Base-by-base conservation (phyloP, 768 basidiomycete species). In the Kwoniella heveanensis region DNA sequence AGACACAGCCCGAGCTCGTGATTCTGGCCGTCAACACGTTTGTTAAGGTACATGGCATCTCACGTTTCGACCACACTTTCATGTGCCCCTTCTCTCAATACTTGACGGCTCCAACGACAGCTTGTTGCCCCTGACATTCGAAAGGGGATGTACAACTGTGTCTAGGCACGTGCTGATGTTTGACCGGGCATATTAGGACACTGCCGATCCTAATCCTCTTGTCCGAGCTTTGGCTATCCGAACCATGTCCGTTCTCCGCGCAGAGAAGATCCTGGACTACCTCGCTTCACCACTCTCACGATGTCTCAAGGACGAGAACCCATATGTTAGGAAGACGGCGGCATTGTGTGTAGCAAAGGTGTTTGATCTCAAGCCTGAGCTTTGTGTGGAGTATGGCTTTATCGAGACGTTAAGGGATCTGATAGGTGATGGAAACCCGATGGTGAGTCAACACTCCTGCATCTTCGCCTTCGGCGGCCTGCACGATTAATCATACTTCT, bases 241-340 rank as follows among this genome's bases (percentile, higher is more conserved):
- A 37, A 99, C 96, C 9, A 99, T 99, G 96, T 93, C 92, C 32
- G 90, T 91, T 75, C 82, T 99, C 52, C 90, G 94, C 46, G 94
- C 95, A 9, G 96, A 98, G 80, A 98, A 97, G 86, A 98, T 97
- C 79, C 91, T 97, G 80, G 94, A 97, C 82, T 99, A 98, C 81
- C 86, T 99, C n/a, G 92, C 89, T 72, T 90, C 93, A 78, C 95
- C 96, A 0, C 83, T 99, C 2, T 90, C 92, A 70, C 91, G 92
- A 73, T 91, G 90, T 71, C 83, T 98, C 26, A 86, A 87, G 47
- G 96, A 98, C 81, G 94, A 97, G 71, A 96, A 96, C 72, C 95
- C 96, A 0, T 99, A 99, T 79, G 96, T 98, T 29, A 88, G 95
- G 71, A 99, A 98, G 84, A 98, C 95, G 6, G 96, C 94, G 1